Evolutionary conservation across 2,329 filamentous ascomycete species (phyloP).

Genomic region (Neurospora sp.): DNA sequence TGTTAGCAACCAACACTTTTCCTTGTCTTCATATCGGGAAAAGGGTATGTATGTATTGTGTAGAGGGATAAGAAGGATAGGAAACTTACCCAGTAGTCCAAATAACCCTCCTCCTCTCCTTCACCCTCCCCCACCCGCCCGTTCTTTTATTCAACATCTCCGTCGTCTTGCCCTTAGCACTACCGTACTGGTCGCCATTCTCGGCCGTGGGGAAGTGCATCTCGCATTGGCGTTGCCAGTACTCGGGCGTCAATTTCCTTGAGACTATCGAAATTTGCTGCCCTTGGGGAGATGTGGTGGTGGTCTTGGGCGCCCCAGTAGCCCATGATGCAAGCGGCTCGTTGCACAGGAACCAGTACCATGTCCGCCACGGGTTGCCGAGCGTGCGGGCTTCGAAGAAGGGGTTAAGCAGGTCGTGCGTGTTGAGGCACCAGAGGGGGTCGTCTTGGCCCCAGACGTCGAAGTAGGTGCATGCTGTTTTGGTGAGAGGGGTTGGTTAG

Average conservation of each 20-base stretch:
- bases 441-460: conserved; percentile 16
- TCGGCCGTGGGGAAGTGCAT: conserved; percentile 13
- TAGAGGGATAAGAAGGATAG: background rate
- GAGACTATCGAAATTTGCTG: conserved; percentile 11
- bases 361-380: conserved; percentile 17
- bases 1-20: background rate
- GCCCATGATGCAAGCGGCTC: conserved; percentile 16
- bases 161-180: conserved; percentile 10
- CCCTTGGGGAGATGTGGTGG: too few relatives aligned
- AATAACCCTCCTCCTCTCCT: conserved; percentile 8
- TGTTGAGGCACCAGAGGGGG: conserved; percentile 17
- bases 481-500: background rate
- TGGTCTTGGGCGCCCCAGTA: conserved; percentile 8
- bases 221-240: conserved; percentile 16
- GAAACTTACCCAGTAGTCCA: conserved; percentile 12
- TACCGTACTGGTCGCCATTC: conserved; percentile 11
- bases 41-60: background rate
- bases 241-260: conserved; percentile 10
- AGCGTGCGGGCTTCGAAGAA: conserved; percentile 14
- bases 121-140: conserved; percentile 8
- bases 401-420: conserved; percentile 14
- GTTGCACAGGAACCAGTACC: conserved; percentile 17
- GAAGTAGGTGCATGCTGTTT: conserved; percentile 14
- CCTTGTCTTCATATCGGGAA: background rate
- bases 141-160: conserved; percentile 12